These are phyloP conservation scores for Euryodendron excelsum DNA, from an alignment of 148 eudicot species.

Conservation along the genomic window DNA sequence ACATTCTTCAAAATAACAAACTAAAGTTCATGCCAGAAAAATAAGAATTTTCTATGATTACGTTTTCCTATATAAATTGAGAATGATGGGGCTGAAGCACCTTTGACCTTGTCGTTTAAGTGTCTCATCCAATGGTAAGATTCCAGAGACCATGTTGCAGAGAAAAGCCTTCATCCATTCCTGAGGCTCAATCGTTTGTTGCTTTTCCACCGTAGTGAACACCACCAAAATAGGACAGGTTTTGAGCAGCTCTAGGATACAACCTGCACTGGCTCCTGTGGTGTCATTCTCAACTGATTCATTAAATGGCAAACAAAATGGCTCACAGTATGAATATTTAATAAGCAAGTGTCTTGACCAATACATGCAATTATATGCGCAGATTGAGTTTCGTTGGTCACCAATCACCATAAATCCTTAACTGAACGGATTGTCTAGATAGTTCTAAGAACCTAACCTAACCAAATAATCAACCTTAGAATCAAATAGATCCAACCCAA, in stretches of 20 bases:
- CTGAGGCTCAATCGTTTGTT: background rate
- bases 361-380: background rate
- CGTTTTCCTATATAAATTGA: background rate
- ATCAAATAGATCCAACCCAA: background rate
- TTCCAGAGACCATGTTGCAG: background rate
- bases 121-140: background rate
- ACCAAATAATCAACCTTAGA: too few relatives aligned
- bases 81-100: background rate
- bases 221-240: background rate
- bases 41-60: background rate
- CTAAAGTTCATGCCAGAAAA: too few relatives aligned
- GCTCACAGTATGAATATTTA: background rate
- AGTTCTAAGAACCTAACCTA: too few relatives aligned
- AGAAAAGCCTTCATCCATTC: background rate
- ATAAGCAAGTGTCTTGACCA: background rate
- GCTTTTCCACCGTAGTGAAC: background rate
- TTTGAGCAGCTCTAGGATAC: background rate
- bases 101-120: background rate
- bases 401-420: too few relatives aligned
- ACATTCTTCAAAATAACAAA: background rate
- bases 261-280: background rate
- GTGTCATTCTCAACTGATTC: background rate
- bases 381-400: background rate
- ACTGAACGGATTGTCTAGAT: too few relatives aligned
- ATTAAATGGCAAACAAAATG: background rate